Conservation (phyloP, 192 early-diverging fungal species). For the Linnemannia exigua region DNA sequence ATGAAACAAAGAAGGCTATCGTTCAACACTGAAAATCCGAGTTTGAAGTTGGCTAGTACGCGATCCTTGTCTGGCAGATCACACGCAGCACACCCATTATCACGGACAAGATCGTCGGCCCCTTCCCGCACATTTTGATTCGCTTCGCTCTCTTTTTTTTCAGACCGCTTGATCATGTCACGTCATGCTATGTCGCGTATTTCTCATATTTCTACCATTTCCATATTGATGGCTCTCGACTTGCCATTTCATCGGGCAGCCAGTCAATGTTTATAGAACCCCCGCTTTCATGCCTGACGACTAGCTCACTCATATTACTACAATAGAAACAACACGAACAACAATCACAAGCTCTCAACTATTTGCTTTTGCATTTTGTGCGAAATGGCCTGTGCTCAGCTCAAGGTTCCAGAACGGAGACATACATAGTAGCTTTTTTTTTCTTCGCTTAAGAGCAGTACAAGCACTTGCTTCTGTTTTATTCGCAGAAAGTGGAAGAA, state of each 20-base stretch:
- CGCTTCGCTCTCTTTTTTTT: not conserved
- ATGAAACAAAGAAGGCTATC: too few species aligned
- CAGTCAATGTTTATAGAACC: not conserved
- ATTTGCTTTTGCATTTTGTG: not conserved
- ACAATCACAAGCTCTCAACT: not conserved
- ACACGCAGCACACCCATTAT: not conserved
- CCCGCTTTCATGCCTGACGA: not conserved
- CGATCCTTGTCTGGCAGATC: too few species aligned
- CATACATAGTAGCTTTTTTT: too few species aligned
- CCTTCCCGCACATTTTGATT: not conserved
- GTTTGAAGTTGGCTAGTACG: too few species aligned
- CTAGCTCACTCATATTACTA: too few species aligned
- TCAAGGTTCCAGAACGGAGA: not conserved
- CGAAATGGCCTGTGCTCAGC: not conserved
- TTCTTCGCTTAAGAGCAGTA: too few species aligned
- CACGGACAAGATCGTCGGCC: not conserved
- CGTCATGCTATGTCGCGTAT: not conserved
- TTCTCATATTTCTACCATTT: not conserved
- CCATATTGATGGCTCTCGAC: not conserved
- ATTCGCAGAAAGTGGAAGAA: not conserved
- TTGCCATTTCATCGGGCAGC: not conserved
- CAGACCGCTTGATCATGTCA: not conserved
- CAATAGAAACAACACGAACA: too few species aligned
- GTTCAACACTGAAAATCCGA: too few species aligned
- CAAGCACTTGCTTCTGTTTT: not conserved